These are phyloP conservation scores for Neoascochyta sp. DNA, from an alignment of 2,329 filamentous ascomycete species.

Conservation along the genomic window DNA sequence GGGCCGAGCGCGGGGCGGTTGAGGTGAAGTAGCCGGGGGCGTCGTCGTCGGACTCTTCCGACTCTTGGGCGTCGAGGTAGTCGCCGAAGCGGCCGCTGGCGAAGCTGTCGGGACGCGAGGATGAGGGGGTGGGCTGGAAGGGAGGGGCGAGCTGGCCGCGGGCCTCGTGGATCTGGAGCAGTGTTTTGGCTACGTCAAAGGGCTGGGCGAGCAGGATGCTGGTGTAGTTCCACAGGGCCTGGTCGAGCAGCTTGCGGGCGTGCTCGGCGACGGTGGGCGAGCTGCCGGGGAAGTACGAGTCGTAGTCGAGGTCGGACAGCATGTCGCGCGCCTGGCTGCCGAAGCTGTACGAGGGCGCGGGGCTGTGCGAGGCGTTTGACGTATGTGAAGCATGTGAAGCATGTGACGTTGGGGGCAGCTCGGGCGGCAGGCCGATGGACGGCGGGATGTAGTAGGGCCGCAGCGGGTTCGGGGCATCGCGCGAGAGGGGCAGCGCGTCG, in stretches of 20 bases:
- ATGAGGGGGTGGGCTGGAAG: conserved; percentile 17
- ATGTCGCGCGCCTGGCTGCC: conserved; percentile 72
- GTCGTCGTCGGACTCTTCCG: conserved; percentile 71
- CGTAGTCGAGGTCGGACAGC: conserved; percentile 87
- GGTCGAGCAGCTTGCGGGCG: conserved; percentile 72
- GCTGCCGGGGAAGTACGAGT: conserved; percentile 74
- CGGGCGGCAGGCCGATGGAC: conserved; percentile 58
- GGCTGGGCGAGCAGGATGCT: conserved; percentile 87
- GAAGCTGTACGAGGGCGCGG: conserved; percentile 42
- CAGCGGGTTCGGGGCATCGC: conserved; percentile 57
- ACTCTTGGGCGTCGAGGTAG: conserved; percentile 60
- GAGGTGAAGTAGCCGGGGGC: conserved; percentile 78
- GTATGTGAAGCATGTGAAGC: too few relatives aligned
- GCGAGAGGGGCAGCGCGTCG: conserved; percentile 41
- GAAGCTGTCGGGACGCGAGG: conserved; percentile 31
- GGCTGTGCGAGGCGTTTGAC: too few relatives aligned
- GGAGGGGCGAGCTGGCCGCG: conserved; percentile 29
- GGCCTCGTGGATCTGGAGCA: conserved; percentile 71
- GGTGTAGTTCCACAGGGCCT: conserved; percentile 87
- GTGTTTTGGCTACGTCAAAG: conserved; percentile 93
- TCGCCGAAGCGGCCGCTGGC: conserved; percentile 37
- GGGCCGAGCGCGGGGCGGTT: conserved; percentile 50
- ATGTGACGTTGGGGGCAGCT: conserved; percentile 36
- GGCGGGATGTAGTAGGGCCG: conserved; percentile 70
- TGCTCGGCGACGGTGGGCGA: conserved; percentile 68